Evolutionary conservation across 169 alveolate genomes (phyloP).

Genomic region (Plasmodium adleri): DNA sequence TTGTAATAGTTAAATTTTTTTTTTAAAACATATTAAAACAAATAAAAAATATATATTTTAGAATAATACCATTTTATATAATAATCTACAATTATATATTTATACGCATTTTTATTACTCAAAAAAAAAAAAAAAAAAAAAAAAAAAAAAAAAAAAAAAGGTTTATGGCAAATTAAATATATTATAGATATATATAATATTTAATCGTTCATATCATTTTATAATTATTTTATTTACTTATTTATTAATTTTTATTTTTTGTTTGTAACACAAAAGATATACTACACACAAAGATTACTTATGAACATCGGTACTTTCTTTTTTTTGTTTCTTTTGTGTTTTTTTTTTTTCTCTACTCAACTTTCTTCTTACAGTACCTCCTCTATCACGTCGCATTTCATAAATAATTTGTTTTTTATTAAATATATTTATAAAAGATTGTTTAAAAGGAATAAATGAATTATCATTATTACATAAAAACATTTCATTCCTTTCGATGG

Average conservation of each 20-base stretch:
- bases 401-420: constrained; percentile 14
- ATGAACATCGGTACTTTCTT: constrained; percentile 42
- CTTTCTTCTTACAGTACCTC: constrained; percentile 76
- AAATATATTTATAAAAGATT: constrained; percentile 22
- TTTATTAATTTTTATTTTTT: constrained; percentile 1
- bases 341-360: constrained; percentile 73
- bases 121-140: too few relatives aligned
- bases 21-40: too few relatives aligned
- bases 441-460: constrained; percentile 20
- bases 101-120: too few relatives aligned
- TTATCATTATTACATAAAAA: background rate
- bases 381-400: constrained; percentile 77
- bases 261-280: background rate
- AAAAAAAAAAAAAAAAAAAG: too few relatives aligned
- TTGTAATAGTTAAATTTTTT: too few relatives aligned
- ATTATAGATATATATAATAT: too few relatives aligned
- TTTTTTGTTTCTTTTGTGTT: constrained; percentile 73
- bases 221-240: background rate
- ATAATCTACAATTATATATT: too few relatives aligned
- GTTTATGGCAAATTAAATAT: too few relatives aligned
- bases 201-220: too few relatives aligned
- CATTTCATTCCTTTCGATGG: background rate
- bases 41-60: too few relatives aligned
- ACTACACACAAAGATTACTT: constrained; percentile 6
- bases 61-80: too few relatives aligned